Conservation (phyloP, 805 yeast genomes). For the Scheffersomyces spartinae region DNA sequence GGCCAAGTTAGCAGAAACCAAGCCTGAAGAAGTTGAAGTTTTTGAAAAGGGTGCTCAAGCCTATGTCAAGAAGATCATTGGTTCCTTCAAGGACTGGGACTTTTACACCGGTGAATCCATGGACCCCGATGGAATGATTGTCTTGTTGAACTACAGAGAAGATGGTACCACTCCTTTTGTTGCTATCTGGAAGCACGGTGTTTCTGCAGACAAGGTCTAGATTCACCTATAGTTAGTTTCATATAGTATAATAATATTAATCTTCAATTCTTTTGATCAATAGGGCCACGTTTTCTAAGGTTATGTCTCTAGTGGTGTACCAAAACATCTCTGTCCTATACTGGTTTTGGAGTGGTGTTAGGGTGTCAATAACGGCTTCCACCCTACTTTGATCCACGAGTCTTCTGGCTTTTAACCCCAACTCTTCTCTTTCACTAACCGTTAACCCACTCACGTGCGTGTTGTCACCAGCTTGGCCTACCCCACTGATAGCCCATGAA, state of each 20-base stretch:
- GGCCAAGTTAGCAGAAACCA: conserved; percentile 76
- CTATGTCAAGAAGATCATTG: conserved; percentile 92
- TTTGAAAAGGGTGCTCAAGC: conserved; percentile 97
- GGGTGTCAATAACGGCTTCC: no score
- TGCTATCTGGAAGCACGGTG: conserved; percentile 99
- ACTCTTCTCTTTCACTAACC: conserved; percentile 35
- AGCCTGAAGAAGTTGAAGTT: conserved; percentile 77
- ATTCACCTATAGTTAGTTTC: conserved; percentile 15
- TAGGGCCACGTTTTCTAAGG: conserved; percentile 63
- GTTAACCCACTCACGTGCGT: conserved; percentile 37
- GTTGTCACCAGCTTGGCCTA: conserved; percentile 21
- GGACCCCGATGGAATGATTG: conserved; percentile 99
- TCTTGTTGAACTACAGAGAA: conserved; percentile 98
- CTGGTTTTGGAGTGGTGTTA: conserved; percentile 28
- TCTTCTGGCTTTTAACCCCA: conserved; percentile 63
- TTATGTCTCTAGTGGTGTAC: conserved; percentile 46
- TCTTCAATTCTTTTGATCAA: conserved; percentile 5
- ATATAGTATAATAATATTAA: background rate
- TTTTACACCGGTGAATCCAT: conserved; percentile 99
- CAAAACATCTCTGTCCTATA: conserved; percentile 39
- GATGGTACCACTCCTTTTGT: conserved; percentile 98
- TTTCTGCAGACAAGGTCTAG: conserved; percentile 81
- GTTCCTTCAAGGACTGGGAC: conserved; percentile 97
- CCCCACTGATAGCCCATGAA: conserved; percentile 72
- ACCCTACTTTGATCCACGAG: conserved; percentile 66